A percentile compares a stretch with the other conserved stretches of the same genome.
phyloP scores from a whole-genome alignment of 176 grass and related monocot species.

The Rhynchospora tenuis region DNA sequence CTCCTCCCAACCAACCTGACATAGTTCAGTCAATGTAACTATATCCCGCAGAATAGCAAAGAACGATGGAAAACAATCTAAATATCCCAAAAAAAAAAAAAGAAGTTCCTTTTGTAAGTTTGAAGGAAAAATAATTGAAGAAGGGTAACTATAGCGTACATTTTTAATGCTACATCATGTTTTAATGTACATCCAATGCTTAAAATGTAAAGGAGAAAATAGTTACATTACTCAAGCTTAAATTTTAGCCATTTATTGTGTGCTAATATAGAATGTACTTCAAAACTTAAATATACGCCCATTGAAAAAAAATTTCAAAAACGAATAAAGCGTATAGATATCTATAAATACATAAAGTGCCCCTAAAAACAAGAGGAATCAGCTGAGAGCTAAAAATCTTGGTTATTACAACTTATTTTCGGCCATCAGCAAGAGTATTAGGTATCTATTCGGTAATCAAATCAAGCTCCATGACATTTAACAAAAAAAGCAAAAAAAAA shows the following conservation, averaged over 20 bases:
- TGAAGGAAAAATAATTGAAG: neutral
- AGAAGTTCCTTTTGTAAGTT: neutral
- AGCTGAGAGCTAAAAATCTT: neutral
- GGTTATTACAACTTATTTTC: neutral
- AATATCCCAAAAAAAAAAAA: neutral
- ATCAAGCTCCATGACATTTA: neutral
- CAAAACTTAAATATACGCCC: no score
- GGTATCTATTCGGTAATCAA: neutral
- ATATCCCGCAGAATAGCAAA: neutral
- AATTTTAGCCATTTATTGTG: no score
- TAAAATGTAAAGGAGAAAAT: no score
- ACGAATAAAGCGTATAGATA: no score
- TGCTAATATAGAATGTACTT: no score
- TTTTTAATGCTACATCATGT: no score
- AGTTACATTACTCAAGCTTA: no score
- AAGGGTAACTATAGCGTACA: no score
- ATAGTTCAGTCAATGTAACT: neutral
- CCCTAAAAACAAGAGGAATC: neutral
- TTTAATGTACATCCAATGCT: no score
- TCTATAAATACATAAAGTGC: neutral
- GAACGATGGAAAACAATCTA: neutral
- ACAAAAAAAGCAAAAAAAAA: neutral
- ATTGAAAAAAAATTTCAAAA: no score
- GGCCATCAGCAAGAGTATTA: neutral
- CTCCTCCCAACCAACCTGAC: constrained; percentile 50